phyloP scores from a whole-genome alignment of 768 basidiomycete species.

The Lanmaoa pseudosensibilis region DNA sequence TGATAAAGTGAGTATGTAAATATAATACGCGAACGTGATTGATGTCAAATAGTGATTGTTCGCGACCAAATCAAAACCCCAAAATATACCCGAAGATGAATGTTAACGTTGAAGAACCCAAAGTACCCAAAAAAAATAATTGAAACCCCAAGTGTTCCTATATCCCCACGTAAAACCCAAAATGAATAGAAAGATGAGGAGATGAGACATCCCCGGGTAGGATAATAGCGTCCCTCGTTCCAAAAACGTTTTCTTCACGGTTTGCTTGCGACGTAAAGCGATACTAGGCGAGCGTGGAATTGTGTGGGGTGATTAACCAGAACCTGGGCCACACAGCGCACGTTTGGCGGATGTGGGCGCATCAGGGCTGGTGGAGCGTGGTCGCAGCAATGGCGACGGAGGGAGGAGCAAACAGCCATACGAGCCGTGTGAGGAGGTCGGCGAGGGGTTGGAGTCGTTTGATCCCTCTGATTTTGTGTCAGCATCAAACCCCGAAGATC shows the following conservation, averaged over 20 bases:
- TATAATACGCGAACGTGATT: conserved; percentile 17
- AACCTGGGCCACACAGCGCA: conserved; percentile 8
- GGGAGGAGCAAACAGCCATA: conserved; percentile 8
- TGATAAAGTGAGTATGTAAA: conserved; percentile 20
- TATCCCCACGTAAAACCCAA: conserved; percentile 17
- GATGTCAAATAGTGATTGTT: conserved; percentile 10
- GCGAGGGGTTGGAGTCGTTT: conserved; percentile 12
- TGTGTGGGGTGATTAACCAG: conserved; percentile 16
- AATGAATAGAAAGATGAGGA: conserved; percentile 15
- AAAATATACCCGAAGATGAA: conserved; percentile 10
- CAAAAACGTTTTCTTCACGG: conserved; percentile 22
- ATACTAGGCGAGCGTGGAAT: conserved; percentile 6
- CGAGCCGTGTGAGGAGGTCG: conserved; percentile 26
- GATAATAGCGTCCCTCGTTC: conserved; percentile 20
- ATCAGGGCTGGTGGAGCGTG: conserved; percentile 22
- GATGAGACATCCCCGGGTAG: background rate
- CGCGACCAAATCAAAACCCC: conserved; percentile 3
- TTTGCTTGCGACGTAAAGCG: conserved; percentile 25
- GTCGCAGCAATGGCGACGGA: conserved; percentile 25
- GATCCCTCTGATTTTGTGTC: conserved; percentile 21
- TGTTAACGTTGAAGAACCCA: background rate
- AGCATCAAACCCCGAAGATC: conserved; percentile 6
- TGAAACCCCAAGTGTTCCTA: conserved; percentile 8
- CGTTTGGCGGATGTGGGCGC: conserved; percentile 13
- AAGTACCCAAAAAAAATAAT: background rate